These are phyloP conservation scores for Wallacemonas sp. DNA, from an alignment of 208 protist species.

Conservation along the genomic window DNA sequence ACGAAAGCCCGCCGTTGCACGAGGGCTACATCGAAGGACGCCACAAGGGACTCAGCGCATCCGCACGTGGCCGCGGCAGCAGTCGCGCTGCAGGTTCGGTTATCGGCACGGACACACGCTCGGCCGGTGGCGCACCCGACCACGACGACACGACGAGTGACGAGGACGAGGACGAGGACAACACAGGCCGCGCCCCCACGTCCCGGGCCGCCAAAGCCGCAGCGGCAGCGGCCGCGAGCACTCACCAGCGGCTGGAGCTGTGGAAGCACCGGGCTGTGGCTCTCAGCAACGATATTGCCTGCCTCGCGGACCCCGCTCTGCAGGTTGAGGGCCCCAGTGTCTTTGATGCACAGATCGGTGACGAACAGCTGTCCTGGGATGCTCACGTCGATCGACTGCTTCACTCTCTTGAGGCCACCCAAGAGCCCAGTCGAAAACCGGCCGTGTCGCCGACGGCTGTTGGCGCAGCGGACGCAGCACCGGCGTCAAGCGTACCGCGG, in stretches of 20 bases:
- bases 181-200: background rate
- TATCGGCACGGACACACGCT: background rate
- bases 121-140: constrained; percentile 24
- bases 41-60: constrained; percentile 2
- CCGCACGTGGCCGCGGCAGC: background rate
- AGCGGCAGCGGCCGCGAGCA: constrained; percentile 8
- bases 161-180: constrained; percentile 24
- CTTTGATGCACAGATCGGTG: constrained; percentile 11
- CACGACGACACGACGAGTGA: constrained; percentile 67
- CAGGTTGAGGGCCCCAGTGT: constrained; percentile 21
- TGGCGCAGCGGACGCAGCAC: background rate
- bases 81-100: background rate
- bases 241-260: constrained; percentile 20
- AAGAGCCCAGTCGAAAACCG: constrained; percentile 19
- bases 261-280: constrained; percentile 56
- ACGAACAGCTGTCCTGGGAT: constrained; percentile 24
- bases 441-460: background rate
- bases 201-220: background rate
- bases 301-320: constrained; percentile 33
- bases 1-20: constrained; percentile 40
- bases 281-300: constrained; percentile 50
- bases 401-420: constrained; percentile 16
- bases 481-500: background rate
- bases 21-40: constrained; percentile 17
- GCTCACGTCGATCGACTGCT: constrained; percentile 25